Evolutionary conservation across 2,329 filamentous ascomycete species (phyloP).

Genomic region (Chaetomiaceae sp.): DNA sequence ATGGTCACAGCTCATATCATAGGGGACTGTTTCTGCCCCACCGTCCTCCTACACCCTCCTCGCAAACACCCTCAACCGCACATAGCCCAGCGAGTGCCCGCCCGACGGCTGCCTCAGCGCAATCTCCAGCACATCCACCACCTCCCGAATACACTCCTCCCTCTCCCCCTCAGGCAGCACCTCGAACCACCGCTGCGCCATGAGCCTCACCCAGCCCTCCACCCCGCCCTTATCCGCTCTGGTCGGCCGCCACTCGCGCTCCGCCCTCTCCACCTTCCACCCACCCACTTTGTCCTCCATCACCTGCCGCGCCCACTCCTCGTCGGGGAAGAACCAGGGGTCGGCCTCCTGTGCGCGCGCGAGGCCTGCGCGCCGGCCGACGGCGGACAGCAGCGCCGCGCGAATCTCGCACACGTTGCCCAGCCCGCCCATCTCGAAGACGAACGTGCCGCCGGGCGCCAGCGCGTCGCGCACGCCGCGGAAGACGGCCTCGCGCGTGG

Average conservation of each 20-base stretch:
- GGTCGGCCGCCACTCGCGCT: slow-evolving; percentile 62
- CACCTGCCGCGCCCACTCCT: slow-evolving; percentile 46
- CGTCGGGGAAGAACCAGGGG: slow-evolving; percentile 70
- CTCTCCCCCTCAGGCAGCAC: slow-evolving; percentile 40
- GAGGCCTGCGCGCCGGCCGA: slow-evolving; percentile 46
- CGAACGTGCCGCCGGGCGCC: slow-evolving; percentile 49
- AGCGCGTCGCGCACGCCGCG: slow-evolving; percentile 45
- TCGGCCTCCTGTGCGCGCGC: slow-evolving; percentile 42
- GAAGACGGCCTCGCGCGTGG: slow-evolving; percentile 47
- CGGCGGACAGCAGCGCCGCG: slow-evolving; percentile 48
- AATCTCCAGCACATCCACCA: slow-evolving; percentile 46
- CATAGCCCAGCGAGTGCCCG: slow-evolving; percentile 49
- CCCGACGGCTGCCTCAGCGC: slow-evolving; percentile 53
- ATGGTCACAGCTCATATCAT: no score
- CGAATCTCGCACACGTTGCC: slow-evolving; percentile 62
- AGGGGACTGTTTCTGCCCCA: no score
- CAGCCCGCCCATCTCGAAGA: slow-evolving; percentile 66
- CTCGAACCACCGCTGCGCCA: slow-evolving; percentile 55
- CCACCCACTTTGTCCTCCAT: slow-evolving; percentile 40
- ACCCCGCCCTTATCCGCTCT: slow-evolving; percentile 52
- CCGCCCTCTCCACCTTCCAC: slow-evolving; percentile 45
- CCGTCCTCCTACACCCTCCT: slow-evolving; percentile 15
- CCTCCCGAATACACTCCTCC: slow-evolving; percentile 49
- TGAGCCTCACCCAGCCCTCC: slow-evolving; percentile 59
- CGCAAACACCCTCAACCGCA: slow-evolving; percentile 45